Percentiles rank a stretch among this genome's conserved stretches.
Conservation (phyloP, 1,284 basidiomycete genomes). For the Leccinum cinnamomeum region DNA sequence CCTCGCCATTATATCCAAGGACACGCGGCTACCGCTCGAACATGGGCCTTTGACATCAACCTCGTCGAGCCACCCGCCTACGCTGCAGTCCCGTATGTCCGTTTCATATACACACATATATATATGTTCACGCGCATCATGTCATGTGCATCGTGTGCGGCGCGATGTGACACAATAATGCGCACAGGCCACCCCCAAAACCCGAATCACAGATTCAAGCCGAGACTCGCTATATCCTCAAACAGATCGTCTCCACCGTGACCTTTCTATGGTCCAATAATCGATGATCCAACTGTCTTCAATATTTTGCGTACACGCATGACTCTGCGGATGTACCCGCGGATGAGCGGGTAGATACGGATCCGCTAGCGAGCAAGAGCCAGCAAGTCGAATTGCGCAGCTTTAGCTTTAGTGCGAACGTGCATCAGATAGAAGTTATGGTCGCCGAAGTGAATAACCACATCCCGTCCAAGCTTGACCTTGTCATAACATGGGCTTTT, state of each 20-base stretch:
- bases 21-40: conserved; percentile 89
- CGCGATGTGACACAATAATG: conserved; percentile 5
- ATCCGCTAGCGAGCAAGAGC: conserved; percentile 91
- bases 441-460: conserved; percentile 83
- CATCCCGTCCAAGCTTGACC: too few relatives aligned
- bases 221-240: conserved; percentile 96
- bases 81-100: conserved; percentile 47
- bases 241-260: conserved; percentile 96
- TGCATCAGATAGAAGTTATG: conserved; percentile 89
- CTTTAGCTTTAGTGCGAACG: conserved; percentile 91
- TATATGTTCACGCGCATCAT: not conserved
- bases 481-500: too few relatives aligned
- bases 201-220: conserved; percentile 93
- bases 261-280: conserved; percentile 86
- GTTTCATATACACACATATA: not conserved
- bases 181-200: conserved; percentile 51
- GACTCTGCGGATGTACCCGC: conserved; percentile 86
- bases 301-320: conserved; percentile 88
- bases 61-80: conserved; percentile 62
- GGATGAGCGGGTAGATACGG: conserved; percentile 92
- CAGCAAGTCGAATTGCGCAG: conserved; percentile 92
- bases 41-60: conserved; percentile 97
- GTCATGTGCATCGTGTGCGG: not conserved
- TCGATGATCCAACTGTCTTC: conserved; percentile 94
- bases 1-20: conserved; percentile 93